Evolutionary conservation across 306 rosid genomes (phyloP).

Genomic region (Fagus sylvatica): DNA sequence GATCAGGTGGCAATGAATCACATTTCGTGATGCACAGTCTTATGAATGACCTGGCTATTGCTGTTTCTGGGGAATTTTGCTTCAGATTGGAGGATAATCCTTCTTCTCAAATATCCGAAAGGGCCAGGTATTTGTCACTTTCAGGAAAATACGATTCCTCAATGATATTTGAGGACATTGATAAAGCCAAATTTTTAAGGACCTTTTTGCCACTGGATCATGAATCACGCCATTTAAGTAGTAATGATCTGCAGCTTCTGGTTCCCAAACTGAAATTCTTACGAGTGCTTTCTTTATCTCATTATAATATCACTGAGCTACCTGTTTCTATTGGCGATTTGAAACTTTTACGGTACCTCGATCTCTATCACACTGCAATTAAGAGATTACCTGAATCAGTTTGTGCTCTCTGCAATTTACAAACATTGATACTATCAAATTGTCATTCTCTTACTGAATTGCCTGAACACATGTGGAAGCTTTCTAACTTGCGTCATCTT

Average conservation of each 20-base stretch:
- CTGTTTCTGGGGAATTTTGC: not conserved
- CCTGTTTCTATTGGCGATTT: no score
- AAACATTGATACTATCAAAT: not conserved
- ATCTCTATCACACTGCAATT: no score
- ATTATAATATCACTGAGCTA: no score
- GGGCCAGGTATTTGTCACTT: slow-evolving; percentile 15
- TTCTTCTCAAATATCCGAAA: not conserved
- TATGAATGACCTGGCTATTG: not conserved
- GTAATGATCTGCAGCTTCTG: no score
- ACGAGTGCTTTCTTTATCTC: not conserved
- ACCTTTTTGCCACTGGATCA: not conserved
- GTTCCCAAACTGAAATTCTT: not conserved
- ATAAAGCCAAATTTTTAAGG: not conserved
- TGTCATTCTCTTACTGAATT: not conserved
- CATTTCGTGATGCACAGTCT: slow-evolving; percentile 11
- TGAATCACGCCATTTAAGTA: not conserved
- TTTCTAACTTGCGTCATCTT: not conserved
- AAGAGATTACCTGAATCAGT: slow-evolving; percentile 1
- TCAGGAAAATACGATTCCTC: not conserved
- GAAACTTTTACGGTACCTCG: no score
- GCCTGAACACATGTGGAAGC: not conserved
- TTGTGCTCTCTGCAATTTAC: slow-evolving; percentile 7
- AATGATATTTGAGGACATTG: not conserved
- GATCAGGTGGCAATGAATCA: not conserved
- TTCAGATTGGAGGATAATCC: not conserved